Evolutionary conservation across 2,329 filamentous ascomycete genomes (phyloP).

Genomic region (Aspergillus oerlinghausenensis): DNA sequence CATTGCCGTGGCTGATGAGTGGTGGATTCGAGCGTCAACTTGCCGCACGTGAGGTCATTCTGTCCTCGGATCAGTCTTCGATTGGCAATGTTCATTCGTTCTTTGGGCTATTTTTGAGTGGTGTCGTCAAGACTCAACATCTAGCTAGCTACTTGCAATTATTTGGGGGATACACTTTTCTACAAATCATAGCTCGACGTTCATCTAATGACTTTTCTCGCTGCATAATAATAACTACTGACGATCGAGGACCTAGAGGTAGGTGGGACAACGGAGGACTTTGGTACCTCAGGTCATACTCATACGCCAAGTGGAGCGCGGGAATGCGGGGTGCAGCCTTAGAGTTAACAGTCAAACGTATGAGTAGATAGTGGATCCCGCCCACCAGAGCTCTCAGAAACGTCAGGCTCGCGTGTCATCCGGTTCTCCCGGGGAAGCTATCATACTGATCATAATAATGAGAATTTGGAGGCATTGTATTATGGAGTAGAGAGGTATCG

Average conservation of each 20-base stretch:
- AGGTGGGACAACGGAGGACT: neutral
- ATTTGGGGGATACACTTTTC: neutral
- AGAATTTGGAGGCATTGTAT: neutral
- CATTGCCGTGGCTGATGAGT: neutral
- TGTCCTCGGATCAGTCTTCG: neutral
- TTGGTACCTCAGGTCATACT: neutral
- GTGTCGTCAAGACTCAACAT: neutral
- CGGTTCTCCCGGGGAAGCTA: neutral
- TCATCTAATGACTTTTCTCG: neutral
- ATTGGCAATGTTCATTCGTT: neutral
- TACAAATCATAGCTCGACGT: neutral
- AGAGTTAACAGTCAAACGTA: constrained; percentile 12
- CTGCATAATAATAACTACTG: neutral
- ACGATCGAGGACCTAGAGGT: neutral
- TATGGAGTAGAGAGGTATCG: neutral
- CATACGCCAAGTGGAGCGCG: constrained; percentile 5
- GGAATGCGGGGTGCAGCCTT: constrained; percentile 36
- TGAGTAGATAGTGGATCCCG: neutral
- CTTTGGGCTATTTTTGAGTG: neutral
- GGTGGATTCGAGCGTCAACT: neutral
- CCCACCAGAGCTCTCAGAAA: constrained; percentile 10
- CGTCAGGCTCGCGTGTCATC: constrained; percentile 1
- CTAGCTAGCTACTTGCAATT: neutral
- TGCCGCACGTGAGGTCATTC: neutral
- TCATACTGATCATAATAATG: neutral